Base-by-base conservation (phyloP, 768 basidiomycete genomes). In the Mycena belliarum region DNA sequence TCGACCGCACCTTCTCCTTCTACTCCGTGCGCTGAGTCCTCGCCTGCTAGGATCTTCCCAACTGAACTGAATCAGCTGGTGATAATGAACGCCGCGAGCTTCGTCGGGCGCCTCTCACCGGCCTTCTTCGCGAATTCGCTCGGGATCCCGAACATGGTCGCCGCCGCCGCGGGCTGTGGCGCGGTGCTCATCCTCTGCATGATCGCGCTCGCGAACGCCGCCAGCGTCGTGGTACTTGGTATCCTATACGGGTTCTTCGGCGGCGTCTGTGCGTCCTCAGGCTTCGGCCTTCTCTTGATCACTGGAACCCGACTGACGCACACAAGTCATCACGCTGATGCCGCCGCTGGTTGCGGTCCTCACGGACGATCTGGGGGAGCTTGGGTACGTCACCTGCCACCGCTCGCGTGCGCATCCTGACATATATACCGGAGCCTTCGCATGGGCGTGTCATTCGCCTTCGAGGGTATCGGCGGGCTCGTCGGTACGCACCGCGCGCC, bases 41-140 rank as follows among this genome's bases (percentile, higher is more conserved):
- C 41, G 35, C 12, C 57, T 59, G 18, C 52, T 41, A 15, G 6
- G 4, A 16, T 26, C n/a, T n/a, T n/a, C n/a, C n/a, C n/a, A n/a
- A n/a, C n/a, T n/a, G n/a, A 25, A 8, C 18, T 7, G 9, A 20
- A 18, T 33, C 1, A 75, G 68, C 52, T 79, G n/a, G 71, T 75
- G 6, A 70, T 79, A 32, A 54, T 77, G 24, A 80, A 78, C 55
- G 73, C 68, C 6, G 68, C 69, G 20, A 64, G 67, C 33, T 63
- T 78, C 28, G 60, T 75, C 29, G 80, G 79, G 11, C 73, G 78
- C 33, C 37, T 78, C 6, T 61, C 72, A 9, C 67, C 74, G 0
- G 74, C 72, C 37, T 70, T 76, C 42, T 57, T 78, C 25, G 70
- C 70, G 16, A 47, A 69, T 15, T 28, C 29, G 23, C 25, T 71